phyloP scores from a whole-genome alignment of 2,329 filamentous ascomycete genomes.

The Botrytis squamosa region DNA sequence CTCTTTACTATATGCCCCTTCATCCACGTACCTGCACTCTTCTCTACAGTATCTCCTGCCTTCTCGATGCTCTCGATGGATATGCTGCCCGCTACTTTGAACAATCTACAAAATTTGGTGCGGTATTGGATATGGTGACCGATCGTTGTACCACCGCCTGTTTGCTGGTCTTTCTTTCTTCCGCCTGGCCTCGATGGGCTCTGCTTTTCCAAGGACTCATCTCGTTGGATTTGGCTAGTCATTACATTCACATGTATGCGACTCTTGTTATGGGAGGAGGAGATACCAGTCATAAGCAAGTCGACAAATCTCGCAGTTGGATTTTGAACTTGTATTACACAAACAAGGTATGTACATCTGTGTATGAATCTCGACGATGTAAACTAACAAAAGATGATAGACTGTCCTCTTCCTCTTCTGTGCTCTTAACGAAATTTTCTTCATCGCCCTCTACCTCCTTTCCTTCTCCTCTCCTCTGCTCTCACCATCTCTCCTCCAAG shows the following conservation, averaged over 20 bases:
- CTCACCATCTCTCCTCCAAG: slow-evolving; percentile 73
- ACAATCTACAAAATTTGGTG: slow-evolving; percentile 93
- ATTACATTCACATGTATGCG: slow-evolving; percentile 99
- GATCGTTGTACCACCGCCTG: slow-evolving; percentile 96
- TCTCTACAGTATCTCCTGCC: slow-evolving; percentile 89
- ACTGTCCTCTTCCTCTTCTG: slow-evolving; percentile 89
- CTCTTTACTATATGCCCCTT: slow-evolving; percentile 98
- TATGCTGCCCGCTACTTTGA: slow-evolving; percentile 84
- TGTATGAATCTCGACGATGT: not conserved
- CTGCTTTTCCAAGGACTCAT: slow-evolving; percentile 94
- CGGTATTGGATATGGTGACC: slow-evolving; percentile 98
- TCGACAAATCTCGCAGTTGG: slow-evolving; percentile 84
- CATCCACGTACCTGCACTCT: slow-evolving; percentile 94
- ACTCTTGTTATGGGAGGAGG: slow-evolving; percentile 83
- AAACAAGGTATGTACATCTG: slow-evolving; percentile 71
- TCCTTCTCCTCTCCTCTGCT: slow-evolving; percentile 92
- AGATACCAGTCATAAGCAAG: slow-evolving; percentile 83
- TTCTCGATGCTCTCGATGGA: slow-evolving; percentile 93
- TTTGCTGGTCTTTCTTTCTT: slow-evolving; percentile 89
- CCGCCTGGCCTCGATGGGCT: slow-evolving; percentile 90
- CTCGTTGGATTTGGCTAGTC: slow-evolving; percentile 86
- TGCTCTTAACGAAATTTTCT: slow-evolving; percentile 90
- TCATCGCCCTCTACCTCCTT: slow-evolving; percentile 95
- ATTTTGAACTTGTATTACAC: slow-evolving; percentile 95
- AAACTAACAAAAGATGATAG: slow-evolving; percentile 47